Percentiles rank a stretch among this genome's conserved stretches.
Evolutionary conservation across 345 rosid species (phyloP).

Genomic region (Mallotus nudiflorus): DNA sequence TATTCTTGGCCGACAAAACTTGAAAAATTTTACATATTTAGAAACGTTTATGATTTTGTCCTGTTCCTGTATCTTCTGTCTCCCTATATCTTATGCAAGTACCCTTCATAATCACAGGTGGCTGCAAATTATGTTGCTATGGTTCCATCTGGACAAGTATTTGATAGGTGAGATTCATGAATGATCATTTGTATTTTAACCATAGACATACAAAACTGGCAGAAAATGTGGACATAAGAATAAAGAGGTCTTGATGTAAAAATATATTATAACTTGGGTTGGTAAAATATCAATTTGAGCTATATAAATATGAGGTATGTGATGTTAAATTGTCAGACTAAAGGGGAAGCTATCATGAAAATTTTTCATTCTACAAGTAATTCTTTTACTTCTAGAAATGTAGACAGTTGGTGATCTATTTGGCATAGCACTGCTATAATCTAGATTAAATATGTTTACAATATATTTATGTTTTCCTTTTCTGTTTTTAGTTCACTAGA

Average conservation of each 20-base stretch:
- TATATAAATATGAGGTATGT: background rate
- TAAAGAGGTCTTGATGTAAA: background rate
- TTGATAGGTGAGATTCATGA: constrained; percentile 61
- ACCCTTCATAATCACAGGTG: constrained; percentile 44
- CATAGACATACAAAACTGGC: no score
- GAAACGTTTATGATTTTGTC: background rate
- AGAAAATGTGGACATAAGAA: background rate
- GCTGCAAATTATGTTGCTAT: constrained; percentile 96
- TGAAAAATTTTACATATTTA: background rate
- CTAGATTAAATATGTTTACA: no score
- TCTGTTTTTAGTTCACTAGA: constrained; percentile 69
- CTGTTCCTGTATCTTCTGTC: background rate
- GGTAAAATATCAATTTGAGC: background rate
- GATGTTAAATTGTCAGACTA: background rate
- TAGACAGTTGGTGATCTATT: background rate
- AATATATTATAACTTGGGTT: no score
- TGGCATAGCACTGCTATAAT: background rate
- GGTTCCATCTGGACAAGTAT: constrained; percentile 93
- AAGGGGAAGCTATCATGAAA: background rate
- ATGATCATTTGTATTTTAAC: no score
- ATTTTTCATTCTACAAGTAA: background rate
- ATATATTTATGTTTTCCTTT: constrained; percentile 6
- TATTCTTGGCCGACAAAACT: background rate
- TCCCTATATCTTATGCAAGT: constrained; percentile 5
- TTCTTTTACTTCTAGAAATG: background rate